Evolutionary conservation across 2,329 filamentous ascomycete genomes (phyloP), one percentile per base, ranked within the genome.

Genomic region (Pseudocercospora macadamiae): DNA sequence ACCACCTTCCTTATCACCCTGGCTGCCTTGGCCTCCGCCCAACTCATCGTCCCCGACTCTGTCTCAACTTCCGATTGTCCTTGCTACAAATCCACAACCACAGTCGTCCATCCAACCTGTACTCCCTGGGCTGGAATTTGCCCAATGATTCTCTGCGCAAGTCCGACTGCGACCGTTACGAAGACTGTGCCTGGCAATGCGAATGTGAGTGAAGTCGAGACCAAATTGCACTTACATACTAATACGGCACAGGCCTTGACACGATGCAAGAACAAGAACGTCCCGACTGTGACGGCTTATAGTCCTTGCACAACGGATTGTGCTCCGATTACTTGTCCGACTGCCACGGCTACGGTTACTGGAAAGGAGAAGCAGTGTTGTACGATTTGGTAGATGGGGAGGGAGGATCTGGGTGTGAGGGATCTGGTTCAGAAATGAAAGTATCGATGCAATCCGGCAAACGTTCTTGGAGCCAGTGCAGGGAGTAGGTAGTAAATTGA

Each of bases 321-420:
- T 56, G 56, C 16, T 10, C 59, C 54, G 5, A 19, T 61, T 9
- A 61, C 59, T 28, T 61, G 59, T 54, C 59, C 59, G 18, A 61
- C 55, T 44, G 47, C 56, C 19, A 60, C 54, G 12, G 59, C 57
- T 8, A 55, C 55, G n/a, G 37, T 54, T 18, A 52, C 39, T 32
- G 51, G 26, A 10, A 45, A 18, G 34, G 28, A 36, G 45, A 47
- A 51, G 55, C 32, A 32, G 37, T 61, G 59, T 47, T 61, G 59
- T 18, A 51, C 44, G 5, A 51, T 36, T 25, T 52, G 47, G 55
- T 26, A 44, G 14, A 36, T 18, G 8, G 34, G 16, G 26, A 52
- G 52, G 4, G 21, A 28, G 3, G 9, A 25, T 2, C 1, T 28
- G 21, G 3, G 42, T n/a, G n/a, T n/a, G n/a, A n/a, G n/a, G n/a